Percentiles rank a stretch among this genome's conserved stretches.
These are phyloP conservation scores for Pseudogymnoascus sp. DNA, from an alignment of 2,329 filamentous ascomycete genomes.

Conservation along the genomic window DNA sequence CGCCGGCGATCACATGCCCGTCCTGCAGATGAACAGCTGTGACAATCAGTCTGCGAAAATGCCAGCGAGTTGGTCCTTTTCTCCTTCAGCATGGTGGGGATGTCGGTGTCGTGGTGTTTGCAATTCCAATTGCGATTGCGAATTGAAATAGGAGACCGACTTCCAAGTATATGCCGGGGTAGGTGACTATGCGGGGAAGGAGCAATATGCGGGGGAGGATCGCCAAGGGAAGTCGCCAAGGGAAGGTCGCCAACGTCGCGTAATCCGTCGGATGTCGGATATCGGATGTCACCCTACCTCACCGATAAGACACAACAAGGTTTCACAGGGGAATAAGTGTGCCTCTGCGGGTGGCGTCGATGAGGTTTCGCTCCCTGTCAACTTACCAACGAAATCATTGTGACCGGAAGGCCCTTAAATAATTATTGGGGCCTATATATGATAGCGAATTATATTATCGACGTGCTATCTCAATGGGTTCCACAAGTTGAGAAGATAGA, in stretches of 20 bases:
- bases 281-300: background rate
- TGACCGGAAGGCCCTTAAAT: background rate
- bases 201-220: background rate
- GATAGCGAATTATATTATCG: background rate
- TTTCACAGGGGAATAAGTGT: background rate
- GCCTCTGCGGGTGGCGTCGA: background rate
- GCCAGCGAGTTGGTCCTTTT: conserved; percentile 18
- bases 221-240: background rate
- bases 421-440: background rate
- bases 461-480: background rate
- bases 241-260: background rate
- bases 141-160: background rate
- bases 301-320: background rate
- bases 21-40: conserved; percentile 19
- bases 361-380: background rate
- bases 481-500: background rate
- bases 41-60: conserved; percentile 21
- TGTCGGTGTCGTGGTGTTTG: background rate
- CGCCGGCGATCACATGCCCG: conserved; percentile 21
- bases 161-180: background rate
- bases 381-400: background rate
- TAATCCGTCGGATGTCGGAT: background rate
- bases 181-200: background rate
- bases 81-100: conserved; percentile 24
- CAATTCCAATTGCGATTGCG: background rate